Evolutionary conservation across 305 asterid species (phyloP), one percentile per base, ranked within the genome.

Genomic region (Ilex paraguariensis): DNA sequence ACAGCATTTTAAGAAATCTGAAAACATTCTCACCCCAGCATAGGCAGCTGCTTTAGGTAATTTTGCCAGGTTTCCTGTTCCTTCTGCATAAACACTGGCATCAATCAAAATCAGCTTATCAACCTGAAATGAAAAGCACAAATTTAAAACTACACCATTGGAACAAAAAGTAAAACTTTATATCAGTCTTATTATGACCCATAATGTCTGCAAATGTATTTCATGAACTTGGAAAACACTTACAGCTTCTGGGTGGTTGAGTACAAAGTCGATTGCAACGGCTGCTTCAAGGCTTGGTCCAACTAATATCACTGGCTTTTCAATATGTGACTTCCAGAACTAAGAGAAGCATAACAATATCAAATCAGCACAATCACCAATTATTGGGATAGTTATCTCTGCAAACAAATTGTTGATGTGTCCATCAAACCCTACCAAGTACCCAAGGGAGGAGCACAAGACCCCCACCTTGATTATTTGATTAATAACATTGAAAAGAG

Each of bases 261-360:
- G 69, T 50, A 62, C 75, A 65, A 92, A 87, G 72, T 92, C 97
- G 33, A 89, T 85, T 68, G 96, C 93, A 44, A 92, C 84, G 2
- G 98, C 96, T 56, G 96, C 91, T 71, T 96, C 98, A 54, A 92
- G 96, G 74, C 98, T 92, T 60, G 98, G 97, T 64, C 98, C 97
- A 21, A 92, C 96, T 71, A 92, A 74, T 66, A 77, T 75, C 95
- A 87, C 81, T 44, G 96, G 98, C 71, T 81, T 78, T 73, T 74
- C 79, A 66, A 92, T 84, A 54, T 89, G 68, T 28, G 93, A 71
- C n/a, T 77, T 79, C 98, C 97, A 92, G 42, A 89, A 79, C 97
- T 92, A 69, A 49, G 36, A 13, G 61, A 59, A 73, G 16, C n/a
- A 58, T 40, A 59, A 46, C 31, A 44, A 6, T 61, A 65, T 36